Conservation (phyloP, 2,329 filamentous ascomycete species). For the Cytospora chrysosperma region DNA sequence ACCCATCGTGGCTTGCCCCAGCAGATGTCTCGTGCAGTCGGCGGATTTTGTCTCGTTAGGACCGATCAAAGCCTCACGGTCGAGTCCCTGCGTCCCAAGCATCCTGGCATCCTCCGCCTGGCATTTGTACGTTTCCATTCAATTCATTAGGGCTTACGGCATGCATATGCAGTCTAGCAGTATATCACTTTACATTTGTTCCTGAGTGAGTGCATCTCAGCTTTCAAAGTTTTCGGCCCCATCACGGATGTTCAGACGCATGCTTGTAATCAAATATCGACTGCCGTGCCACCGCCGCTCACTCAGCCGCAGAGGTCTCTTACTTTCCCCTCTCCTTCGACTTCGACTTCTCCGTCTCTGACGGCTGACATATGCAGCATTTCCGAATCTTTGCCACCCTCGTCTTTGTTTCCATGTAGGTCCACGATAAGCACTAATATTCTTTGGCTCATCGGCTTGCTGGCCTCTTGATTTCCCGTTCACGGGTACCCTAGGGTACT, state of each 20-base stretch:
- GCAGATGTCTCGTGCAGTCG: not conserved
- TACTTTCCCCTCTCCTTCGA: not conserved
- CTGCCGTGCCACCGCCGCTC: not conserved
- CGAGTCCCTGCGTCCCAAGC: not conserved
- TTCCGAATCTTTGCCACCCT: not conserved
- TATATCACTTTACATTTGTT: not conserved
- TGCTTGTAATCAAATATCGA: not conserved
- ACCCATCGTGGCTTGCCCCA: not conserved
- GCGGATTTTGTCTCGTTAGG: not conserved
- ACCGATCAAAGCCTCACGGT: not conserved
- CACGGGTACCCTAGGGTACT: not conserved
- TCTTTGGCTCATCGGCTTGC: not conserved
- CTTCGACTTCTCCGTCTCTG: not conserved
- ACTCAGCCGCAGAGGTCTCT: not conserved
- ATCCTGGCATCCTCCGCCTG: not conserved
- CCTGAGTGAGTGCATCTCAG: not conserved
- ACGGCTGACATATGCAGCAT: not conserved
- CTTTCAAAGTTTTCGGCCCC: not conserved
- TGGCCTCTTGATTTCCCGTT: not conserved
- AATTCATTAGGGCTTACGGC: conserved; percentile 6
- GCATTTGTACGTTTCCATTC: not conserved
- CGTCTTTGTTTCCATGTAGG: not conserved
- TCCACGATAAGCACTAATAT: not conserved
- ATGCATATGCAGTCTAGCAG: not conserved
- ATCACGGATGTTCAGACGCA: not conserved